Evolutionary conservation across 1,139 yeast species (phyloP).

Genomic region (Candida sp.): DNA sequence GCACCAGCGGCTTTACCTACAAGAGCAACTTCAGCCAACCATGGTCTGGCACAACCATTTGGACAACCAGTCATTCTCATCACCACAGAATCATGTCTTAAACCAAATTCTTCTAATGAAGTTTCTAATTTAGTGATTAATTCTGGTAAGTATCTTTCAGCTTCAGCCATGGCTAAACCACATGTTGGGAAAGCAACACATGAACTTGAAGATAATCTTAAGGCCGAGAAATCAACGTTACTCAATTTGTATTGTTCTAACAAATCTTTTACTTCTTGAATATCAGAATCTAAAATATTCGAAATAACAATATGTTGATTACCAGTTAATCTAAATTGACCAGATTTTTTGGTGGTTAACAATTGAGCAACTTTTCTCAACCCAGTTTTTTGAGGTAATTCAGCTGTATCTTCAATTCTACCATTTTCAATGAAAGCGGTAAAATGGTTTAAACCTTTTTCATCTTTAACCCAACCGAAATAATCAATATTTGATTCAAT

Average conservation of each 20-base stretch:
- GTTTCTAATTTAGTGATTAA: slow-evolving; percentile 78
- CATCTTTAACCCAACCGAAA: slow-evolving; percentile 95
- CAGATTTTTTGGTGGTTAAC: slow-evolving; percentile 51
- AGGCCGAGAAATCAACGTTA: slow-evolving; percentile 77
- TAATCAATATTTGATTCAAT: slow-evolving; percentile 87
- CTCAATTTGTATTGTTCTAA: slow-evolving; percentile 78
- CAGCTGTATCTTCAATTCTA: slow-evolving; percentile 91
- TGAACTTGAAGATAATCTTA: slow-evolving; percentile 89
- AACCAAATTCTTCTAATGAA: slow-evolving; percentile 85
- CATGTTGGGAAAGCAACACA: slow-evolving; percentile 99
- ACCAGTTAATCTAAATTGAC: slow-evolving; percentile 92
- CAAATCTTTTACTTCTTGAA: slow-evolving; percentile 58
- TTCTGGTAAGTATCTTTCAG: slow-evolving; percentile 90
- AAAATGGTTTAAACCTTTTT: slow-evolving; percentile 81
- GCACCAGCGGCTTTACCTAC: slow-evolving; percentile 96
- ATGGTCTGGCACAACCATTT: slow-evolving; percentile 98
- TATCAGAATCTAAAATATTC: slow-evolving; percentile 66
- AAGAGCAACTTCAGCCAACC: slow-evolving; percentile 95
- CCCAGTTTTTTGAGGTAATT: slow-evolving; percentile 87
- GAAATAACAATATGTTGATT: slow-evolving; percentile 89
- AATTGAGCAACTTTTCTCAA: slow-evolving; percentile 73
- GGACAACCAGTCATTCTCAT: slow-evolving; percentile 99
- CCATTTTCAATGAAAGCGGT: slow-evolving; percentile 97
- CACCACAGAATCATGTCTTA: slow-evolving; percentile 91
- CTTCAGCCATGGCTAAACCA: slow-evolving; percentile 99